Evolutionary conservation across 1,139 yeast genomes (phyloP), one percentile per base, ranked within the genome.

Genomic region (Pichia sp.): DNA sequence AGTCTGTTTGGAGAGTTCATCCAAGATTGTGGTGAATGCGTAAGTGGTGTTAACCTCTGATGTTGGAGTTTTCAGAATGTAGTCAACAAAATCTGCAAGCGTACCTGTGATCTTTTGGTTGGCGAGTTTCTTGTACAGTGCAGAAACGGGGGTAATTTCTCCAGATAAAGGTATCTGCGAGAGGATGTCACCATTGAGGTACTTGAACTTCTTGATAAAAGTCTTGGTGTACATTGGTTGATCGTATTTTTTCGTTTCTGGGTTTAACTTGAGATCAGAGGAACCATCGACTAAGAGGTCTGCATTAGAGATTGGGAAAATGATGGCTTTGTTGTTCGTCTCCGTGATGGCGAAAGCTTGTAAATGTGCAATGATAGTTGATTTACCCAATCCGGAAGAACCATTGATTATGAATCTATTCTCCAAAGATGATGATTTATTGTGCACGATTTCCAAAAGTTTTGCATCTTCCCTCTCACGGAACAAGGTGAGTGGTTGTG

Each of bases 191-290:
- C 63, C 66, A 59, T 85, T 87, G 24, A 77, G 77, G 34, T 65
- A 64, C 36, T 72, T 63, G 38, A 80, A 63, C 57, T 74, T 76
- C 46, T 65, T 63, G 46, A 84, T 58, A 60, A 84, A 69, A 39
- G 70, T 67, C 51, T 76, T 76, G 39, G 83, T 66, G 50, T 69
- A 73, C 93, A 82, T 82, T 39, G 94, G 95, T 58, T 87, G 96
- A 37, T 76, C 80, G 56, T 77, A 85, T 35, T 64, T 53, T 20
- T 64, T 61, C 22, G 68, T 51, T 31, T 60, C 61, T 25, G 65
- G 62, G 55, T 82, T 81, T 47, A 60, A 70, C 38, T 72, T 63
- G 52, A 76, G 83, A 56, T 84, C 94, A 41, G 66, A 71, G 24
- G 83, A 64, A 37, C 96, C 97, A 48, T 84, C 75, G 17, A 77